A percentile compares a stretch with the other conserved stretches of the same genome.
Evolutionary conservation across 768 basidiomycete genomes (phyloP).

Genomic region (Hysterangium stoloniferum): DNA sequence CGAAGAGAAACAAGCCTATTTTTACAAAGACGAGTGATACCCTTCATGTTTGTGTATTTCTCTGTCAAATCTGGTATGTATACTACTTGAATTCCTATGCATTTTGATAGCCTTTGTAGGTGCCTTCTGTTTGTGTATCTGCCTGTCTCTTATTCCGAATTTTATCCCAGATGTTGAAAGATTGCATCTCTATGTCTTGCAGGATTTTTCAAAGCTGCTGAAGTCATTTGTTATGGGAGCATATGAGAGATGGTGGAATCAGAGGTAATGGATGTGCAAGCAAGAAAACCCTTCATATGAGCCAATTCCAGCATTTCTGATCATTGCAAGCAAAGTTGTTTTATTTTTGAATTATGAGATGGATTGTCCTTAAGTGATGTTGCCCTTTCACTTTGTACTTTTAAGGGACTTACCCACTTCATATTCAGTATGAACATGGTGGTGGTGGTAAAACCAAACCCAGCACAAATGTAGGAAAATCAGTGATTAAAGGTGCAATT

Average conservation of each 20-base stretch:
- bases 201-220: too few species aligned
- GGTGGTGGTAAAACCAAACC: conserved; percentile 14
- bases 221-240: too few species aligned
- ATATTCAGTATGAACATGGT: not conserved
- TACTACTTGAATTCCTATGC: too few species aligned
- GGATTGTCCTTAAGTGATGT: conserved; percentile 23
- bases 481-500: conserved; percentile 22
- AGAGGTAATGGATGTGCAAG: not conserved
- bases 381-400: not conserved
- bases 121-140: too few species aligned
- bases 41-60: too few species aligned
- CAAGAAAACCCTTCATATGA: conserved; percentile 5
- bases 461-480: conserved; percentile 22
- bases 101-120: too few species aligned
- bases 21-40: too few species aligned
- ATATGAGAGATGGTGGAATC: conserved; percentile 22
- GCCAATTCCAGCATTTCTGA: conserved; percentile 21
- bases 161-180: too few species aligned
- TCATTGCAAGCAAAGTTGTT: conserved; percentile 24
- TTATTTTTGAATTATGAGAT: conserved; percentile 26
- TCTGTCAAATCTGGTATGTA: too few species aligned
- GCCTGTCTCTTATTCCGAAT: too few species aligned
- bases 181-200: too few species aligned
- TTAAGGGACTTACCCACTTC: conserved; percentile 1
- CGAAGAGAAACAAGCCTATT: too few species aligned